Base-by-base conservation (phyloP, 192 early-diverging fungal species). In the Chytriomyces hyalinus region DNA sequence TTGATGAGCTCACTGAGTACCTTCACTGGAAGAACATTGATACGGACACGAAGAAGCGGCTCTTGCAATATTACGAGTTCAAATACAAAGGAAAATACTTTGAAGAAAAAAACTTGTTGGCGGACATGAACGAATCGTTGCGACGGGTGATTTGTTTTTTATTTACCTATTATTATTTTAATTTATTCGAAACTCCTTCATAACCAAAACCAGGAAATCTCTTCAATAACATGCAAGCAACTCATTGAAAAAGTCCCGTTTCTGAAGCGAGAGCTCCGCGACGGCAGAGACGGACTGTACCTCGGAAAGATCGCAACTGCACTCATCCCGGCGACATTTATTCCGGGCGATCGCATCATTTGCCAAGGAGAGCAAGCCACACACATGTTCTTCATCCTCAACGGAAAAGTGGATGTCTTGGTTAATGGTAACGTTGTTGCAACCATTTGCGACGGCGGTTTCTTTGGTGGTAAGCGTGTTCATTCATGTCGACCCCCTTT, bases 331-430 rank as follows among this genome's bases (percentile, higher is more conserved):
- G 46, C 63, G 8, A 67, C 65, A 17, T 81, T 65, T 78, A 65
- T 81, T 47, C 10, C 47, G 2, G 80, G 80, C 17, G 80, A 81
- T 66, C 62, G 24, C 17, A 68, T 81, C 11, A 50, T 75, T 8
- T 67, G 49, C 20, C 79, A 80, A 51, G 79, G 79, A 43, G 79
- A 80, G 77, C 78, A 70, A 20, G 80, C 81, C 9, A 81, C 69
- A 17, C 80, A 70, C 36, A 81, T 81, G 80, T 81, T 79, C 64
- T 81, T 81, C 82, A 81, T 81, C 43, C 36, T 80, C 45, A 62
- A 8, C 5, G 80, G 80, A 28, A 65, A 62, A 43, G 70, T 81
- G 6, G 36, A 65, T n/a, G 68, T 81, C 22, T 46, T 79, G 44
- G 80, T 81, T 22, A 81, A 81, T 50, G 60, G 60, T 6, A 78